Evolutionary conservation across 2,329 filamentous ascomycete genomes (phyloP).

Genomic region (Aspergillaceae sp.): DNA sequence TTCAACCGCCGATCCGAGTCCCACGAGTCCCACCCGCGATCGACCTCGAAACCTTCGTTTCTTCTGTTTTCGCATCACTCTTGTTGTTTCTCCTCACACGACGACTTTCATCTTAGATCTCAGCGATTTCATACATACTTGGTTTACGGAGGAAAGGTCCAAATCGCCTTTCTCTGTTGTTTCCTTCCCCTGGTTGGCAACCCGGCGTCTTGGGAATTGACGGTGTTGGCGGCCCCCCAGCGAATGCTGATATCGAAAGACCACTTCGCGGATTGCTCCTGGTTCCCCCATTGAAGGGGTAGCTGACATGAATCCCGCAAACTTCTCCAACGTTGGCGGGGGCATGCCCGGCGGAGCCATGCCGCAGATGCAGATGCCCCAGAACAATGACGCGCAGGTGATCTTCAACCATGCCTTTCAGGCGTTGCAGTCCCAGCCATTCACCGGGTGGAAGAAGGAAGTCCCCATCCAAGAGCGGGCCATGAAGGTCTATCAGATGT

Average conservation of each 20-base stretch:
- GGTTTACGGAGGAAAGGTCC: too few relatives aligned
- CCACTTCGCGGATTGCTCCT: constrained; percentile 24
- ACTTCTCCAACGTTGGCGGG: constrained; percentile 30
- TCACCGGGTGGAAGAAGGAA: constrained; percentile 37
- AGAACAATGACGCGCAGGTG: constrained; percentile 25
- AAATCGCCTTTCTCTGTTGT: too few relatives aligned
- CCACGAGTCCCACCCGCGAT: constrained; percentile 1
- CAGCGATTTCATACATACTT: too few relatives aligned
- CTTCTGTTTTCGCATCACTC: background rate
- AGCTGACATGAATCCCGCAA: constrained; percentile 36
- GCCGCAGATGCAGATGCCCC: constrained; percentile 24
- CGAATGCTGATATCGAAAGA: constrained; percentile 30
- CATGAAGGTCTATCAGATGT: constrained; percentile 38
- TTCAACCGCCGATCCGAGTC: background rate
- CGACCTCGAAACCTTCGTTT: background rate
- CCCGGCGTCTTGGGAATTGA: constrained; percentile 1
- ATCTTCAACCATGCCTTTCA: constrained; percentile 33
- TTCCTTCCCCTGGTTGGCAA: background rate
- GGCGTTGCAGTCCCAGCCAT: constrained; percentile 34
- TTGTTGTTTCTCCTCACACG: background rate
- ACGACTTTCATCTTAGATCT: too few relatives aligned
- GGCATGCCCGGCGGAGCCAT: constrained; percentile 27
- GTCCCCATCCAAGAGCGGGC: constrained; percentile 33
- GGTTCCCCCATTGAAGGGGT: constrained; percentile 30
- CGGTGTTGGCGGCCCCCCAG: constrained; percentile 10